phyloP scores from a whole-genome alignment of 768 basidiomycete genomes.

The Cystobasidiopsis lactophilus region DNA sequence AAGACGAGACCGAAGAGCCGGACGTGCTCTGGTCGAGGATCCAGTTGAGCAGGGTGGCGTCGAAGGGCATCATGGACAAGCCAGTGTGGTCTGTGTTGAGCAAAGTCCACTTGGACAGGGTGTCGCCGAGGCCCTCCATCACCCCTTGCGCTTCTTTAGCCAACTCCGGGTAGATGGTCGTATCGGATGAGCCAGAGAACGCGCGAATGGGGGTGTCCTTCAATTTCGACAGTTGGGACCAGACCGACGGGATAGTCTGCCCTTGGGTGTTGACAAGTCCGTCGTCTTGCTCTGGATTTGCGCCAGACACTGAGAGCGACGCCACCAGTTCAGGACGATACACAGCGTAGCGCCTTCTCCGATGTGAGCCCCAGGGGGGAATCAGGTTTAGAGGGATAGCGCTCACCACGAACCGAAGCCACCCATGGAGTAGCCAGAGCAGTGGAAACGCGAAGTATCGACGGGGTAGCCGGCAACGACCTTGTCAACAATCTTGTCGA shows the following conservation, averaged over 20 bases:
- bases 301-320: too few relatives aligned
- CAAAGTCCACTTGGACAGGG: not conserved
- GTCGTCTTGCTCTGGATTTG: too few relatives aligned
- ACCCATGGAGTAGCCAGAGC: constrained; percentile 2
- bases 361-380: too few relatives aligned
- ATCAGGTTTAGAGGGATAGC: too few relatives aligned
- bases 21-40: constrained; percentile 1
- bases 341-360: too few relatives aligned
- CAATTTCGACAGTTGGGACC: too few relatives aligned
- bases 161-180: not conserved
- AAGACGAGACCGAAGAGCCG: not conserved
- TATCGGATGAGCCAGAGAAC: not conserved
- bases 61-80: constrained; percentile 4
- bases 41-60: constrained; percentile 7
- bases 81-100: constrained; percentile 6
- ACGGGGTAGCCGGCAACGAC: not conserved
- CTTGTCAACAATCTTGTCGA: not conserved
- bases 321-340: too few relatives aligned
- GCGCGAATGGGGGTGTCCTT: not conserved
- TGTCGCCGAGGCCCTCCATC: too few relatives aligned
- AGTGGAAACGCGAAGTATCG: not conserved
- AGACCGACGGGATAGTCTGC: too few relatives aligned
- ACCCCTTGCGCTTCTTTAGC: not conserved
- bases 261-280: too few relatives aligned
- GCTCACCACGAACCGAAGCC: not conserved